Evolutionary conservation across 768 basidiomycete genomes (phyloP).

Genomic region (Psilocybe subaeruginosa): DNA sequence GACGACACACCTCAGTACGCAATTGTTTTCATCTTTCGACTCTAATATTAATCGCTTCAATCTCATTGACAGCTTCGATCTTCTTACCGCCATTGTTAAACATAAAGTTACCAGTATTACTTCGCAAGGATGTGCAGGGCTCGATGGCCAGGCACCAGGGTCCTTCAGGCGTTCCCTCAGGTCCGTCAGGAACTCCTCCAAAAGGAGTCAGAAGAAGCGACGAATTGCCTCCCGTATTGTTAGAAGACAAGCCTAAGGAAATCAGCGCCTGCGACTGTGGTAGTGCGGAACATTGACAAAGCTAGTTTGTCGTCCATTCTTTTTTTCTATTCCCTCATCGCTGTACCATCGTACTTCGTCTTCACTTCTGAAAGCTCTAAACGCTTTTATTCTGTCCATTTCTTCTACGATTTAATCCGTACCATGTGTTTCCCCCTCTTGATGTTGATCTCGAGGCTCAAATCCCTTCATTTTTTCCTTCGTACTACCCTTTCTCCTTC

Average conservation of each 20-base stretch:
- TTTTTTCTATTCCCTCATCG: background rate
- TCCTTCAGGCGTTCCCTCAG: constrained; percentile 18
- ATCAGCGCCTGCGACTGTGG: too few species aligned
- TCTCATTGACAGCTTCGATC: constrained; percentile 14
- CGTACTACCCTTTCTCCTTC: background rate
- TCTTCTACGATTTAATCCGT: too few species aligned
- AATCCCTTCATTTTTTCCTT: background rate
- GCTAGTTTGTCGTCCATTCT: constrained; percentile 7
- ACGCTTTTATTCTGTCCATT: too few species aligned
- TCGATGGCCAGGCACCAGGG: constrained; percentile 27
- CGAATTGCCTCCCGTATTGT: background rate
- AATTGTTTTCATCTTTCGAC: background rate
- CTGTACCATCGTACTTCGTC: background rate
- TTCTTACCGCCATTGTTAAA: constrained; percentile 22
- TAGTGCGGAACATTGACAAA: background rate
- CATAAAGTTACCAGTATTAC: constrained; percentile 14
- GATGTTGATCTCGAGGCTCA: too few species aligned
- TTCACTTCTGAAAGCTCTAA: too few species aligned
- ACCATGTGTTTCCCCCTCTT: too few species aligned
- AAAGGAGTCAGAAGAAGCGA: constrained; percentile 12
- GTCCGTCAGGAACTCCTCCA: background rate
- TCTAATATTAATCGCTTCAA: background rate
- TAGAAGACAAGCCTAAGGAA: background rate
- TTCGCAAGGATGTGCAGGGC: constrained; percentile 25
- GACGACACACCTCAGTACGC: constrained; percentile 24